These are phyloP conservation scores for Rhodotorula taiwanensis DNA, from an alignment of 768 basidiomycete species.

Conservation along the genomic window DNA sequence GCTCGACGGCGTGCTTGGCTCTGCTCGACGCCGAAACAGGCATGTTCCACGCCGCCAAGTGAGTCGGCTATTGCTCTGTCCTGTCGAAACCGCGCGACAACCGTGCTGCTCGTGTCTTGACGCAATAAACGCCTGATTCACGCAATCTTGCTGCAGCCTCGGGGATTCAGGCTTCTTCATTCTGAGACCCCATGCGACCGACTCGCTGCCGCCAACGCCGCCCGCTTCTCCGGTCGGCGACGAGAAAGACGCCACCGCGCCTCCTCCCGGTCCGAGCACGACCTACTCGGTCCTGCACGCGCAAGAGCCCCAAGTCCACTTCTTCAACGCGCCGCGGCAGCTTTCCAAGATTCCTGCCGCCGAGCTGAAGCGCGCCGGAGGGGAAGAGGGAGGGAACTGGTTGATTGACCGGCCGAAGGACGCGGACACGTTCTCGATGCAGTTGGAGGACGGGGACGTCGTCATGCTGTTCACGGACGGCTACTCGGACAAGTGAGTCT, in stretches of 20 bases:
- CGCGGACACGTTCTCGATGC: slow-evolving; percentile 20
- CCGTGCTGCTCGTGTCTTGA: no score
- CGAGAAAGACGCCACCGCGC: not conserved
- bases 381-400: slow-evolving; percentile 4
- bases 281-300: slow-evolving; percentile 5
- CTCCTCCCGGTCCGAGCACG: not conserved
- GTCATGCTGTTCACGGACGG: slow-evolving; percentile 39
- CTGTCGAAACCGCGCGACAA: no score
- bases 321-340: slow-evolving; percentile 39
- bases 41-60: slow-evolving; percentile 26
- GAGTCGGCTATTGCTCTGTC: not conserved
- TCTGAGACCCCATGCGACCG: slow-evolving; percentile 4
- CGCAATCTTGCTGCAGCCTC: slow-evolving; percentile 14
- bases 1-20: slow-evolving; percentile 27
- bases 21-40: slow-evolving; percentile 25
- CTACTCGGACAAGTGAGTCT: slow-evolving; percentile 33
- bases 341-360: slow-evolving; percentile 36
- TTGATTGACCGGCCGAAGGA: slow-evolving; percentile 31
- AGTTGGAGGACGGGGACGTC: slow-evolving; percentile 29
- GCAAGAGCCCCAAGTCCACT: slow-evolving; percentile 21
- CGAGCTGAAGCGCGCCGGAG: not conserved
- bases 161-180: slow-evolving; percentile 31
- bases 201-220: not conserved
- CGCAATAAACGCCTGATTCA: no score
- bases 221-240: not conserved